These are phyloP conservation scores for Dothideomycetes sp. DNA, from an alignment of 2,329 filamentous ascomycete species.

Conservation along the genomic window DNA sequence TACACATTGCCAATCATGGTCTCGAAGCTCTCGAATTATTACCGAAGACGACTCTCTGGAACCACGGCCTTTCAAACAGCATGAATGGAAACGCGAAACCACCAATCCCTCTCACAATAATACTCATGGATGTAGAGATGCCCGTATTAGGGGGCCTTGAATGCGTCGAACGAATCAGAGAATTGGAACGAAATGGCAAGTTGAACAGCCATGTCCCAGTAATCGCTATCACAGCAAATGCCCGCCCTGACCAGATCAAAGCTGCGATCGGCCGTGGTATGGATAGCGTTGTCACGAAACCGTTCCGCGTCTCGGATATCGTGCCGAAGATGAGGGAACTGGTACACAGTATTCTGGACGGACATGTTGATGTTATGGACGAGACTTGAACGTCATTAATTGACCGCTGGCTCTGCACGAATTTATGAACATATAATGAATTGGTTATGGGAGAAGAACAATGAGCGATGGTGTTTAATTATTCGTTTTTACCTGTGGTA, in stretches of 20 bases:
- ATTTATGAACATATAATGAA: too few relatives aligned
- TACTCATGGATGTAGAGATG: slow-evolving; percentile 17
- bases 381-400: too few relatives aligned
- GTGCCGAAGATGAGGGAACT: too few relatives aligned
- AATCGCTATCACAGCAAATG: slow-evolving; percentile 65
- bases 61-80: not conserved
- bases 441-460: too few relatives aligned
- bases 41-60: slow-evolving; percentile 16
- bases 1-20: slow-evolving; percentile 21
- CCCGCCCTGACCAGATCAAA: slow-evolving; percentile 41
- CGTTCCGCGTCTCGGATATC: too few relatives aligned
- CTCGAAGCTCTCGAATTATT: slow-evolving; percentile 21
- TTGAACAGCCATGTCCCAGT: not conserved
- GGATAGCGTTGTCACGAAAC: too few relatives aligned
- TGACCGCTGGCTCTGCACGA: too few relatives aligned
- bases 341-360: too few relatives aligned
- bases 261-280: slow-evolving; percentile 13
- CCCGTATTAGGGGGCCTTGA: slow-evolving; percentile 22
- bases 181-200: slow-evolving; percentile 13
- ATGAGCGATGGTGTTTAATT: too few relatives aligned
- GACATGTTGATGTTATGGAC: too few relatives aligned
- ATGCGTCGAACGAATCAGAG: slow-evolving; percentile 19
- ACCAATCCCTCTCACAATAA: not conserved
- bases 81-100: not conserved
- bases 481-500: too few relatives aligned